Conservation (phyloP, 257 asterid species). For the Leptodermis oblonga region DNA sequence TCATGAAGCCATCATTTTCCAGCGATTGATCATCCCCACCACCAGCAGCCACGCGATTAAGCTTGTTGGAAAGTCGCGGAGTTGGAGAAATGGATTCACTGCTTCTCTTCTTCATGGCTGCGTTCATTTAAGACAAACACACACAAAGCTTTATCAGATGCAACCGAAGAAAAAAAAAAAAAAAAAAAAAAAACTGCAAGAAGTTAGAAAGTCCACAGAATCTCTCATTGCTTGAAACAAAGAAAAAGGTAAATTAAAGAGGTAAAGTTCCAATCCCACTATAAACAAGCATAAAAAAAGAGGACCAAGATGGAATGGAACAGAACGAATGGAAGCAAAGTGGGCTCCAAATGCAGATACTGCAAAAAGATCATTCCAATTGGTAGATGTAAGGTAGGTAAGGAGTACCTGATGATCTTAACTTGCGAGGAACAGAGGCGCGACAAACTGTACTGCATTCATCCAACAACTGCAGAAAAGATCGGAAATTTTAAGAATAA, state of each 20-base stretch:
- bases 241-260: conserved; percentile 10
- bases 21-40: conserved; percentile 30
- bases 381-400: conserved; percentile 3
- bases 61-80: conserved; percentile 35
- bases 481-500: not conserved
- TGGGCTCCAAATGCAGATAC: conserved; percentile 27
- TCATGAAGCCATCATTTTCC: conserved; percentile 34
- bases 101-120: conserved; percentile 64
- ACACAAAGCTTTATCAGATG: not conserved
- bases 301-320: conserved; percentile 19
- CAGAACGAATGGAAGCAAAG: conserved; percentile 9
- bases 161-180: not conserved
- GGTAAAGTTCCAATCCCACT: conserved; percentile 13
- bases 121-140: conserved; percentile 9
- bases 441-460: conserved; percentile 44
- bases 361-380: conserved; percentile 13
- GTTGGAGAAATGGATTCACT: conserved; percentile 35
- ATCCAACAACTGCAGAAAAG: conserved; percentile 49
- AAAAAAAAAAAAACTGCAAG: not conserved
- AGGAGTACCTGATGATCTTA: conserved; percentile 66
- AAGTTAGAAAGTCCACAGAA: conserved; percentile 1
- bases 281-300: not conserved
- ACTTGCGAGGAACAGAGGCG: conserved; percentile 67
- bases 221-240: conserved; percentile 15
- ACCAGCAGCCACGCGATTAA: conserved; percentile 28